Conservation (phyloP, 176 grass and related monocot species). For the Carex cristatella region DNA sequence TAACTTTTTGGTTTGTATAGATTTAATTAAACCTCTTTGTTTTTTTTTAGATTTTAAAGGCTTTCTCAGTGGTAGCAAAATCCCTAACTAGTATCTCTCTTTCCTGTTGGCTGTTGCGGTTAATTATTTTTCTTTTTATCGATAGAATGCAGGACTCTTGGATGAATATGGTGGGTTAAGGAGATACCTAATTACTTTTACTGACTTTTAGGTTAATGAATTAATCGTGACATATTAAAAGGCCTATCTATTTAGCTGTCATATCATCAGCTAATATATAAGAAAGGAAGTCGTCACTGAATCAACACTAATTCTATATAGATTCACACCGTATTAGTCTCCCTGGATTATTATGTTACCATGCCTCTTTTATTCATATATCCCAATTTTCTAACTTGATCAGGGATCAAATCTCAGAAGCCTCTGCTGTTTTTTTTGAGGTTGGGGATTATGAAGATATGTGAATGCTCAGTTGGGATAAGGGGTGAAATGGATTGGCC, state of each 20-base stretch:
- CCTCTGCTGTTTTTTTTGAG: slow-evolving; percentile 11
- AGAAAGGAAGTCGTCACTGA: background rate
- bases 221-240: background rate
- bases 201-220: background rate
- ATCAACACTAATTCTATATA: background rate
- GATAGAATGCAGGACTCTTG: background rate
- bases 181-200: background rate
- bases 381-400: slow-evolving; percentile 18
- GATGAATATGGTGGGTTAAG: background rate
- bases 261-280: background rate
- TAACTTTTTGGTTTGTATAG: background rate
- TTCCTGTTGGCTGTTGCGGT: background rate
- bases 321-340: background rate
- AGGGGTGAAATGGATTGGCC: slow-evolving; percentile 15
- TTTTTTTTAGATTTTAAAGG: background rate
- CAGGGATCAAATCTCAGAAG: slow-evolving; percentile 19
- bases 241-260: too few species aligned
- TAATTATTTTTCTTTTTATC: background rate
- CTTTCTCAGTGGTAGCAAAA: background rate
- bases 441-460: slow-evolving; percentile 16
- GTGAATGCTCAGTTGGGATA: slow-evolving; percentile 14
- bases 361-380: slow-evolving; percentile 14
- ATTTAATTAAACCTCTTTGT: background rate
- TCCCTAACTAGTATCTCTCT: background rate
- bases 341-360: background rate